Base-by-base conservation (phyloP, 352 stramenopile species). In the Pythium rhizo-oryzae region DNA sequence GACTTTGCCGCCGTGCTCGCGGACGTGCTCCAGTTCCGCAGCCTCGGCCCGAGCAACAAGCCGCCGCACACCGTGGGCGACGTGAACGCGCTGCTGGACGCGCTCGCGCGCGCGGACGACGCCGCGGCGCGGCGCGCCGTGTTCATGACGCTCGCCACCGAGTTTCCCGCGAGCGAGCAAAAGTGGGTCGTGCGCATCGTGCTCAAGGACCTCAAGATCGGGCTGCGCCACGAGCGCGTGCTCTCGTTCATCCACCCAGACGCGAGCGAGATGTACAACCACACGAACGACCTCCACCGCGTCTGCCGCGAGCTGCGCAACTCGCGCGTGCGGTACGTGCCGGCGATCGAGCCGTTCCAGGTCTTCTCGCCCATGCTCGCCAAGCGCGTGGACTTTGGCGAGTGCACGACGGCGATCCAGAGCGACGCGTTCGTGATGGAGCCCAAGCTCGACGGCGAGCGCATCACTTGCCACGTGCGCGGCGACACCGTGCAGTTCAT, bases 131-230 rank as follows among this genome's bases (percentile, higher is more conserved):
- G 82, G 53, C 89, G 85, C 62, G 73, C 78, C 25, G 76, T 93
- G 33, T 80, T 96, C 25, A 89, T 94, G 80, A 79, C 71, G 28
- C 70, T 96, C 18, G 80, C 82, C 23, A 94, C 86, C n/a, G 80
- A 90, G 59, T 96, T 89, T 63, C 70, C 79, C 0, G 82, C 86
- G 37, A 71, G 77, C 21, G 88, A 94, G 62, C 86, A 94, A 50
- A 96, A 96, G 70, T 96, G 85, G 85, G 76, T 94, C 52, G 75
- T 93, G 35, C 87, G 87, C 41, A 79, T 94, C 25, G 69, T 96
- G 49, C 80, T 95, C n/a, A 96, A 94, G 41, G 87, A 94, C 47
- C 72, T 96, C 21, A 96, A 96, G 71, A 87, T 96, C 64, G 88
- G 88, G 15, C 52, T 96, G 25, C 81, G 80, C 21, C 85, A 96